These are phyloP conservation scores for Spongospora subterranea DNA, from an alignment of 208 protist species.

Conservation along the genomic window DNA sequence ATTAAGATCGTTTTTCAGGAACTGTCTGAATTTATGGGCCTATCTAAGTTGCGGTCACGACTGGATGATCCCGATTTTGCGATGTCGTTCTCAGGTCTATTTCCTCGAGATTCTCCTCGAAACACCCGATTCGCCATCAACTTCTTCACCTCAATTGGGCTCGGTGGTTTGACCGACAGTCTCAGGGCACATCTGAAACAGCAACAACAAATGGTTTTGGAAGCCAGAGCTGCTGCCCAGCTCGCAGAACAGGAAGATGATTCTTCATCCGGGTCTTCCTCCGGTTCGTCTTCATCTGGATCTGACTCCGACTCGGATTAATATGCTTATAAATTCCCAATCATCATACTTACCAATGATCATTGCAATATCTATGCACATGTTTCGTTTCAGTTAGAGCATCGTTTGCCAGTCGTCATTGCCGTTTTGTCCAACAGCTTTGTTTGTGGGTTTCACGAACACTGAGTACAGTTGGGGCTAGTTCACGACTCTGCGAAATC, in stretches of 20 bases:
- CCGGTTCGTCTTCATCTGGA: neutral
- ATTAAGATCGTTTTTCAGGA: constrained; percentile 85
- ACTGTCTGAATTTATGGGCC: constrained; percentile 73
- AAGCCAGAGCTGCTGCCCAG: neutral
- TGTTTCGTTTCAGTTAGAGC: no score
- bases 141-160: constrained; percentile 87
- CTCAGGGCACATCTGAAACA: constrained; percentile 74
- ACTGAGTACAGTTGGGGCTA: no score
- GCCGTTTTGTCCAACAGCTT: no score
- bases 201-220: constrained; percentile 67
- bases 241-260: neutral
- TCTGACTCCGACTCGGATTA: neutral
- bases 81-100: constrained; percentile 76
- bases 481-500: no score
- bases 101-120: constrained; percentile 79
- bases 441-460: no score
- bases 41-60: constrained; percentile 66
- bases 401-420: no score
- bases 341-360: no score
- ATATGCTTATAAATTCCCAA: no score
- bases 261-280: neutral
- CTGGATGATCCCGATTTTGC: constrained; percentile 67
- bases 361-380: no score
- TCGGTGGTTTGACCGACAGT: constrained; percentile 69
- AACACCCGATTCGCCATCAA: constrained; percentile 91